phyloP scores from a whole-genome alignment of 352 stramenopile genomes.

The Phytophthora palmivora region DNA sequence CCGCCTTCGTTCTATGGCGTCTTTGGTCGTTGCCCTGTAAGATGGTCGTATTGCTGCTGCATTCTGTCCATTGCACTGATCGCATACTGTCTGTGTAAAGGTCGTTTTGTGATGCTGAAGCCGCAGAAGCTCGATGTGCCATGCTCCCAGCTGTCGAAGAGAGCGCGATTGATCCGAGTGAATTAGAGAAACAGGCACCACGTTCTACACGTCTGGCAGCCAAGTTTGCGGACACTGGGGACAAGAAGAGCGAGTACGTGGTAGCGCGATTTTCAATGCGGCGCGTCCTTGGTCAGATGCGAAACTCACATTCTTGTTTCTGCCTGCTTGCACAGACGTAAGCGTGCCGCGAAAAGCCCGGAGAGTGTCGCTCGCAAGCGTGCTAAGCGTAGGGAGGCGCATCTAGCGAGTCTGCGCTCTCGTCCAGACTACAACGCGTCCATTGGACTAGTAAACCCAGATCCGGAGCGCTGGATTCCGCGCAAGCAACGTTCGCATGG shows the following conservation, averaged over 20 bases:
- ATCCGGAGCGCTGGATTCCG: slow-evolving; percentile 88
- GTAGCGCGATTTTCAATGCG: not conserved
- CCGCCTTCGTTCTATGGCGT: slow-evolving; percentile 78
- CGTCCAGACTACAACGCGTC: slow-evolving; percentile 79
- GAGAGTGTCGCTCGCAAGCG: slow-evolving; percentile 79
- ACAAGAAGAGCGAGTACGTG: slow-evolving; percentile 87
- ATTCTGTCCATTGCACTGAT: slow-evolving; percentile 6
- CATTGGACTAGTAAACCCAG: slow-evolving; percentile 78
- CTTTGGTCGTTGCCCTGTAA: slow-evolving; percentile 78
- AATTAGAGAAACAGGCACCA: slow-evolving; percentile 68
- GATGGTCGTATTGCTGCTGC: slow-evolving; percentile 17
- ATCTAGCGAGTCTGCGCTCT: slow-evolving; percentile 65
- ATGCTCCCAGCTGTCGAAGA: slow-evolving; percentile 70
- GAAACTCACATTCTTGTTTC: slow-evolving; percentile 12
- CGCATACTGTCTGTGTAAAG: slow-evolving; percentile 30
- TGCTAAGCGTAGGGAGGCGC: slow-evolving; percentile 67
- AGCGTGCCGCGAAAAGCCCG: slow-evolving; percentile 75
- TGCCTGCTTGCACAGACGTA: slow-evolving; percentile 46
- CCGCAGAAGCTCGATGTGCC: slow-evolving; percentile 63
- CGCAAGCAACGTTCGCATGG: slow-evolving; percentile 84
- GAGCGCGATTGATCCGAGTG: slow-evolving; percentile 61
- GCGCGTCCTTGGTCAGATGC: not conserved
- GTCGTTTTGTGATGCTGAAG: slow-evolving; percentile 78
- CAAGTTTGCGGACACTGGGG: slow-evolving; percentile 61
- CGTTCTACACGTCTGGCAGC: slow-evolving; percentile 67